These are phyloP conservation scores for Chlorella sorokiniana DNA, from an alignment of 139 green algal species.

Conservation along the genomic window DNA sequence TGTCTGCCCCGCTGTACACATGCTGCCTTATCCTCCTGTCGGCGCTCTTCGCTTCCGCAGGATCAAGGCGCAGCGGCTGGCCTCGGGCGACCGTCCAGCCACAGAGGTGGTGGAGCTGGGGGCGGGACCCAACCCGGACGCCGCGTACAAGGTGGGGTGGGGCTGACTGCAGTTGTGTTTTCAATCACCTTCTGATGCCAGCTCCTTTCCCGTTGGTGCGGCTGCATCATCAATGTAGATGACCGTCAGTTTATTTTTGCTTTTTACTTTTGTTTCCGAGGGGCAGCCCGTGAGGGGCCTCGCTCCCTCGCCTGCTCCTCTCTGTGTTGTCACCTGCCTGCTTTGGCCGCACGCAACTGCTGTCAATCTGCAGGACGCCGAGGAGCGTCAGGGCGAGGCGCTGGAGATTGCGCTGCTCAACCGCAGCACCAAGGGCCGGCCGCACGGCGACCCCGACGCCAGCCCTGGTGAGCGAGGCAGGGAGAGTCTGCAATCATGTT, in stretches of 20 bases:
- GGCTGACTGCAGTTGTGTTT: not conserved
- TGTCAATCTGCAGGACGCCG: slow-evolving; percentile 8
- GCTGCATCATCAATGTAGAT: no score
- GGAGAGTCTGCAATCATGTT: not conserved
- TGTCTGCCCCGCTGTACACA: no score
- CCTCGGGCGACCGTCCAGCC: slow-evolving; percentile 4
- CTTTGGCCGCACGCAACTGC: not conserved
- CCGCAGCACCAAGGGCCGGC: not conserved
- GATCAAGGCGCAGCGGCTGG: slow-evolving; percentile 26
- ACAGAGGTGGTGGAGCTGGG: slow-evolving; percentile 37
- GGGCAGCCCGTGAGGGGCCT: no score
- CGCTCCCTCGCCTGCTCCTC: not conserved
- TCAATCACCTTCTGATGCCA: no score
- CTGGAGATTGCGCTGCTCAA: slow-evolving; percentile 30
- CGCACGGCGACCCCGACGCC: not conserved
- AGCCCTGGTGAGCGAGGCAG: not conserved
- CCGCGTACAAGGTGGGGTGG: slow-evolving; percentile 21
- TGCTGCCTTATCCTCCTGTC: not conserved
- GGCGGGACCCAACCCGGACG: slow-evolving; percentile 31
- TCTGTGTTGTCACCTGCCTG: not conserved
- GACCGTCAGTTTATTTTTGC: no score
- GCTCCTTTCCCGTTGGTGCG: no score
- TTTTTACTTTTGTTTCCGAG: no score
- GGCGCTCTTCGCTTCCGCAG: not conserved
- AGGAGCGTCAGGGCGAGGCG: slow-evolving; percentile 44